A percentile compares a stretch with the other conserved stretches of the same genome.
phyloP scores from a whole-genome alignment of 2,329 filamentous ascomycete genomes.

The Orbilia ellipsospora region DNA sequence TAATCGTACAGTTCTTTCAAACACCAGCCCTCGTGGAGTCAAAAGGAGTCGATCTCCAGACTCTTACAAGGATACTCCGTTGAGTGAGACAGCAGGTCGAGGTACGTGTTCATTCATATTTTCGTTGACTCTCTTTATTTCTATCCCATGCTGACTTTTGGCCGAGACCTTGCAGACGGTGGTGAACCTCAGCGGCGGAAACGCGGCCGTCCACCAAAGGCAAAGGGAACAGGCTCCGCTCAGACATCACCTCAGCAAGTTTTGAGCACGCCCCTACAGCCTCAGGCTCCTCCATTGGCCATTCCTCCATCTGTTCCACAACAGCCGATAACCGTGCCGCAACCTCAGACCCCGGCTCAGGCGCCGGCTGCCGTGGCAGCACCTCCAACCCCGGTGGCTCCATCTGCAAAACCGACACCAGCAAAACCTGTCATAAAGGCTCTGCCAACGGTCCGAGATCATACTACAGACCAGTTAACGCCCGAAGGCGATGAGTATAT shows the following conservation, averaged over 20 bases:
- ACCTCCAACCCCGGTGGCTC: slow-evolving; percentile 37
- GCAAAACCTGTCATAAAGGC: slow-evolving; percentile 90
- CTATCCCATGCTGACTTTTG: slow-evolving; percentile 27
- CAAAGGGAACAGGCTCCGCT: slow-evolving; percentile 60
- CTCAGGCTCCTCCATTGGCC: slow-evolving; percentile 58
- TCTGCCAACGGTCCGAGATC: slow-evolving; percentile 92
- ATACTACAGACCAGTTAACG: slow-evolving; percentile 94
- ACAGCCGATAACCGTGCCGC: slow-evolving; percentile 41
- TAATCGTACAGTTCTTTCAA: slow-evolving; percentile 64
- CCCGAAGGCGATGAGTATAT: slow-evolving; percentile 92
- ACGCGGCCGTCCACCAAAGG: slow-evolving; percentile 67
- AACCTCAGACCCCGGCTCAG: slow-evolving; percentile 53
- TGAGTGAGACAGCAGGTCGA: slow-evolving; percentile 74
- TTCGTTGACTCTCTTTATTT: not conserved
- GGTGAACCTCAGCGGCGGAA: slow-evolving; percentile 64
- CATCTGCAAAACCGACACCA: slow-evolving; percentile 68
- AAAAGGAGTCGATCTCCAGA: slow-evolving; percentile 83
- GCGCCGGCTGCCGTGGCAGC: slow-evolving; percentile 41
- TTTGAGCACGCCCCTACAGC: slow-evolving; percentile 56
- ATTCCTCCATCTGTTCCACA: slow-evolving; percentile 57
- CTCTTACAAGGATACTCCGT: slow-evolving; percentile 69
- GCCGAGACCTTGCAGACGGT: slow-evolving; percentile 56
- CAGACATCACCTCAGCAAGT: slow-evolving; percentile 60
- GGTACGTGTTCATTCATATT: slow-evolving; percentile 70
- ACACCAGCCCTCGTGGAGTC: slow-evolving; percentile 73